phyloP scores from a whole-genome alignment of 1,284 basidiomycete species.

The Moesziomyces sp. region DNA sequence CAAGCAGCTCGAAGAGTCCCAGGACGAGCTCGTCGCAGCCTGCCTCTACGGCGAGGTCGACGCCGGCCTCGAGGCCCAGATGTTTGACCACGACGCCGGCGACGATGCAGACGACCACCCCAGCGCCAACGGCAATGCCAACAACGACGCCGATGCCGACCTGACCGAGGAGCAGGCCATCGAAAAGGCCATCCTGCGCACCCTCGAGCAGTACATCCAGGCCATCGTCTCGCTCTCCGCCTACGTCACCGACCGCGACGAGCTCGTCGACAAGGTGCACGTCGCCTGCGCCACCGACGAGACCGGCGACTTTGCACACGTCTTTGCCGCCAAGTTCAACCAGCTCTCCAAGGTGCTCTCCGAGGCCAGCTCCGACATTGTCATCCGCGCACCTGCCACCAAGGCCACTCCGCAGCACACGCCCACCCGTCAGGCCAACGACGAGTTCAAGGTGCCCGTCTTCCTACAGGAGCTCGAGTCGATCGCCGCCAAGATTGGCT shows the following conservation, averaged over 20 bases:
- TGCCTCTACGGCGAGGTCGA: slow-evolving; percentile 50
- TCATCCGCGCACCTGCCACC: slow-evolving; percentile 4
- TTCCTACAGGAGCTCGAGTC: slow-evolving; percentile 39
- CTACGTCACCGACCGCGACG: slow-evolving; percentile 41
- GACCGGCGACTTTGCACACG: slow-evolving; percentile 31
- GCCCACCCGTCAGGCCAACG: slow-evolving; percentile 22
- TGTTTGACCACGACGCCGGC: slow-evolving; percentile 38
- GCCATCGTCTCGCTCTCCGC: slow-evolving; percentile 39
- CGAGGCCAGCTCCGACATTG: slow-evolving; percentile 34
- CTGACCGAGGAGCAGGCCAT: slow-evolving; percentile 45
- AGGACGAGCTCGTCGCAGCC: slow-evolving; percentile 55
- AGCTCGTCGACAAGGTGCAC: slow-evolving; percentile 39
- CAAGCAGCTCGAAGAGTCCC: slow-evolving; percentile 48
- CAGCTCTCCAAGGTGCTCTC: slow-evolving; percentile 45
- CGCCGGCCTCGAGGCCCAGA: slow-evolving; percentile 39
- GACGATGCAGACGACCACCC: slow-evolving; percentile 9
- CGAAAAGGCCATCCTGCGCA: slow-evolving; percentile 45
- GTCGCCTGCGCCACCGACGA: slow-evolving; percentile 35
- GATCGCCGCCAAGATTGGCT: slow-evolving; percentile 39
- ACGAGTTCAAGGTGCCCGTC: slow-evolving; percentile 29
- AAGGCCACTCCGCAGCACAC: slow-evolving; percentile 15
- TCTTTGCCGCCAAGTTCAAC: slow-evolving; percentile 40
- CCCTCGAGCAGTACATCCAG: slow-evolving; percentile 43
- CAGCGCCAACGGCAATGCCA: slow-evolving; percentile 3
- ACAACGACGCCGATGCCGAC: slow-evolving; percentile 28